Percentiles rank a stretch among this genome's conserved stretches.
phyloP scores from a whole-genome alignment of 2,329 filamentous ascomycete species.

The Botryotinia calthae region DNA sequence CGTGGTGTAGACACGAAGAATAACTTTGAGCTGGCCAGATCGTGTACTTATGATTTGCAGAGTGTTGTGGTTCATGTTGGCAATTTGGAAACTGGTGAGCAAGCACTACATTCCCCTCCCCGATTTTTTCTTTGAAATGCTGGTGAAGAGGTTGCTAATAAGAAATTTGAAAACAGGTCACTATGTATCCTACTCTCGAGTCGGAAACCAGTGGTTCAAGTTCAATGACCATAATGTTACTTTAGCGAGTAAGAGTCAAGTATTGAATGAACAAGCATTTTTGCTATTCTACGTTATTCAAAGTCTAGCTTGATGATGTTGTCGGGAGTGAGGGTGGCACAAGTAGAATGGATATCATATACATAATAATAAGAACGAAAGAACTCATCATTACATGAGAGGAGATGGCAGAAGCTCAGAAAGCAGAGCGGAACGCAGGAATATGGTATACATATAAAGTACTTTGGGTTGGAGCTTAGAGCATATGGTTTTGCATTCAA shows the following conservation, averaged over 20 bases:
- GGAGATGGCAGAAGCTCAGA: not conserved
- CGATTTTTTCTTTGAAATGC: not conserved
- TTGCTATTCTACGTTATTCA: constrained; percentile 81
- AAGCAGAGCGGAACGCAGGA: not conserved
- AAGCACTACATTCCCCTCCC: not conserved
- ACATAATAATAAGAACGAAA: not conserved
- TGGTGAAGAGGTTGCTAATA: constrained; percentile 57
- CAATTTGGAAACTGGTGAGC: constrained; percentile 73
- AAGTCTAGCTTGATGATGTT: constrained; percentile 42
- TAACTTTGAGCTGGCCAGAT: constrained; percentile 55
- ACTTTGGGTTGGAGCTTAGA: not conserved
- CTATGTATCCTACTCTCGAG: constrained; percentile 23
- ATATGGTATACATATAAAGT: not conserved
- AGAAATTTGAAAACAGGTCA: constrained; percentile 45
- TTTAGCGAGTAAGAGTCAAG: constrained; percentile 77
- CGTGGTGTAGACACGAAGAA: constrained; percentile 50
- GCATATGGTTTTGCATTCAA: not conserved
- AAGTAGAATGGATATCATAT: not conserved
- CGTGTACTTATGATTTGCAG: constrained; percentile 80
- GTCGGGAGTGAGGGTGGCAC: not conserved
- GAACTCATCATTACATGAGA: not conserved
- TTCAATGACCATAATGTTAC: constrained; percentile 96
- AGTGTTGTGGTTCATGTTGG: constrained; percentile 92
- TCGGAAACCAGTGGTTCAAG: constrained; percentile 71
- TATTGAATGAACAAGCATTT: constrained; percentile 83